Percentiles rank a stretch among this genome's conserved stretches.
Evolutionary conservation across 768 basidiomycete genomes (phyloP).

Genomic region (Agrocybe pediades): DNA sequence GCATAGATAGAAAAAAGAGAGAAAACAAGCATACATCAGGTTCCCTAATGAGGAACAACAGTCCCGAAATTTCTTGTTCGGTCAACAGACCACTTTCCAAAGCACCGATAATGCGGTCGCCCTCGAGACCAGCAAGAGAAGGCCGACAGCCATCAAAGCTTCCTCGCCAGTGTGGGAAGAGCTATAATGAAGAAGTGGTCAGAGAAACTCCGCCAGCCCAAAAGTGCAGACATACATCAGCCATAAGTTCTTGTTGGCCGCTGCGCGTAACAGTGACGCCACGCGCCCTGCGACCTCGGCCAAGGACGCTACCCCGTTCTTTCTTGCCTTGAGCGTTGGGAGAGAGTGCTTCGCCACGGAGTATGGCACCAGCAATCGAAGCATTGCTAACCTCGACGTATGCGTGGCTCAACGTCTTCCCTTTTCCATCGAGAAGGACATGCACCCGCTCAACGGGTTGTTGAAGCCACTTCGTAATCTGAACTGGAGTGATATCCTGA

Average conservation of each 20-base stretch:
- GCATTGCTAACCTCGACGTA: constrained; percentile 73
- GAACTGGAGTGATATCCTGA: constrained; percentile 83
- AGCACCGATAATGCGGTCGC: constrained; percentile 57
- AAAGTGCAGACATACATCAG: constrained; percentile 53
- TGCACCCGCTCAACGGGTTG: constrained; percentile 73
- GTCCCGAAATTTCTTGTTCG: constrained; percentile 63
- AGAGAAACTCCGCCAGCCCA: background rate
- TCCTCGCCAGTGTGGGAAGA: constrained; percentile 84
- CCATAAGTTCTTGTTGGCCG: constrained; percentile 81
- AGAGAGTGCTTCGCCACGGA: constrained; percentile 54
- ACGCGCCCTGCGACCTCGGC: constrained; percentile 74
- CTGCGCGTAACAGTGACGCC: constrained; percentile 85
- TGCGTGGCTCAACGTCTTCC: constrained; percentile 85
- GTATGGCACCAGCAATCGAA: constrained; percentile 62
- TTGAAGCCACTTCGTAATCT: constrained; percentile 67
- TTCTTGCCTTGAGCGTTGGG: constrained; percentile 34
- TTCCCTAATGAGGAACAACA: constrained; percentile 71
- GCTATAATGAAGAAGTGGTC: constrained; percentile 33
- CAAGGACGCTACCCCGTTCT: constrained; percentile 66
- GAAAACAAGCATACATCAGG: constrained; percentile 62
- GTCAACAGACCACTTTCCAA: constrained; percentile 68
- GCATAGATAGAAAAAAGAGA: background rate
- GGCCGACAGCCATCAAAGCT: constrained; percentile 69
- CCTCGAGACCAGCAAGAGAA: constrained; percentile 63
- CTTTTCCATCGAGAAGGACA: constrained; percentile 77